Evolutionary conservation across 106 monocot species (phyloP).

Genomic region (Apostasia shenzhenica): DNA sequence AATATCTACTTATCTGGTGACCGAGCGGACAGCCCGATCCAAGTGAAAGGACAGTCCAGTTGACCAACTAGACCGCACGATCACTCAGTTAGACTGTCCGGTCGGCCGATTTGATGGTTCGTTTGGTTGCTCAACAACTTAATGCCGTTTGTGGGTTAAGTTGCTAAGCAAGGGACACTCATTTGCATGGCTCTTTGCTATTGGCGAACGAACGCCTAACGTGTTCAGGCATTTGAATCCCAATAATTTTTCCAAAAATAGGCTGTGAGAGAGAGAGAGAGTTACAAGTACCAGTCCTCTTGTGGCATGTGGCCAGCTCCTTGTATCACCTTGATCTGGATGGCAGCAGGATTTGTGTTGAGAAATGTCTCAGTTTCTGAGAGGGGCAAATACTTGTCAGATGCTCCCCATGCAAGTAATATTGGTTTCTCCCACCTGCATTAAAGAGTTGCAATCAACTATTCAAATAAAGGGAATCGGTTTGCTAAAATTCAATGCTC

Average conservation of each 20-base stretch:
- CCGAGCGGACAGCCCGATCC: too few species aligned
- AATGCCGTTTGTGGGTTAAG: background rate
- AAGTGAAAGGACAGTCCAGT: too few species aligned
- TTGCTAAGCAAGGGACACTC: background rate
- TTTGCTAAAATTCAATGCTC: too few species aligned
- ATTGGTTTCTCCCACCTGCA: slow-evolving; percentile 57
- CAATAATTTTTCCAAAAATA: background rate
- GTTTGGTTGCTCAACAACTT: background rate
- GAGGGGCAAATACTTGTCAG: slow-evolving; percentile 51
- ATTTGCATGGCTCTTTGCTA: background rate
- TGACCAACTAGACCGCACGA: too few species aligned
- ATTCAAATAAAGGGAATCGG: too few species aligned
- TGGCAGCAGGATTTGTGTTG: slow-evolving; percentile 49
- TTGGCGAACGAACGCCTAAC: background rate
- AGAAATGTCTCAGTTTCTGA: slow-evolving; percentile 62
- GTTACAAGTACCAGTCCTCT: slow-evolving; percentile 73
- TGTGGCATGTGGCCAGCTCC: slow-evolving; percentile 99
- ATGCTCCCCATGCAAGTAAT: slow-evolving; percentile 54
- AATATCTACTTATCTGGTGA: too few species aligned
- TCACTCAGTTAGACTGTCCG: too few species aligned
- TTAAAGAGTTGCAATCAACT: too few species aligned
- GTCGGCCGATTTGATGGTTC: too few species aligned
- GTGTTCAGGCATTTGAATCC: background rate
- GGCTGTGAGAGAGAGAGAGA: background rate
- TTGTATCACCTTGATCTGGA: slow-evolving; percentile 66